Percentiles rank a stretch among this genome's conserved stretches.
phyloP scores from a whole-genome alignment of 164 flowering plant genomes.

The Magnolia kwangsiensis region DNA sequence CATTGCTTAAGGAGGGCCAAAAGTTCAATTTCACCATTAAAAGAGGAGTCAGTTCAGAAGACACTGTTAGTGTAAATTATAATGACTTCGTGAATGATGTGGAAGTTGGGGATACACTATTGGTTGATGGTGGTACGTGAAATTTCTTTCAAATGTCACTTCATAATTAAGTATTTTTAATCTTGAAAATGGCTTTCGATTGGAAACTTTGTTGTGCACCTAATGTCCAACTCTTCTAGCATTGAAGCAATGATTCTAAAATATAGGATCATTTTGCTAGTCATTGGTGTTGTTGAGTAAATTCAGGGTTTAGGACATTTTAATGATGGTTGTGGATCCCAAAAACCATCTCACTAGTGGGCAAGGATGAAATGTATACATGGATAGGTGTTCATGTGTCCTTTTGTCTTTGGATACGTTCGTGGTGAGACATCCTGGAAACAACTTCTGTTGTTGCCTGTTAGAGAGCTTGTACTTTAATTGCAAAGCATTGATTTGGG shows the following conservation, averaged over 20 bases:
- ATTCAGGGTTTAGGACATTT: too few relatives aligned
- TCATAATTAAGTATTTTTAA: not conserved
- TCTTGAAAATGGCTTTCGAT: not conserved
- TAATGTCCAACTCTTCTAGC: not conserved
- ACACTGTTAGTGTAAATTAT: conserved; percentile 95
- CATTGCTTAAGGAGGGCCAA: conserved; percentile 67
- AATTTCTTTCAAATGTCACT: not conserved
- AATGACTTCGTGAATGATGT: conserved; percentile 97
- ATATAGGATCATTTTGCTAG: not conserved
- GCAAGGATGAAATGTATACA: too few relatives aligned
- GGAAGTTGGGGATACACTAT: conserved; percentile 75
- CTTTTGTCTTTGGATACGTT: too few relatives aligned
- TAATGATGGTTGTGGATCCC: too few relatives aligned
- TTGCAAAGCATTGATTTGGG: not conserved
- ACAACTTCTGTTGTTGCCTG: not conserved
- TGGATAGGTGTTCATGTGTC: too few relatives aligned
- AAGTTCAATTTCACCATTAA: conserved; percentile 87
- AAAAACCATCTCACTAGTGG: too few relatives aligned
- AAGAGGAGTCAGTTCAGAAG: conserved; percentile 77
- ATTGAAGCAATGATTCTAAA: not conserved
- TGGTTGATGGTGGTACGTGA: conserved; percentile 81
- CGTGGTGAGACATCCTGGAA: too few relatives aligned
- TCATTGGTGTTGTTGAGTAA: too few relatives aligned
- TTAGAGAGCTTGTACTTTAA: not conserved
- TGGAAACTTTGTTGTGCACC: not conserved